phyloP scores from a whole-genome alignment of 352 stramenopile species.

The Phytophthora vignae region DNA sequence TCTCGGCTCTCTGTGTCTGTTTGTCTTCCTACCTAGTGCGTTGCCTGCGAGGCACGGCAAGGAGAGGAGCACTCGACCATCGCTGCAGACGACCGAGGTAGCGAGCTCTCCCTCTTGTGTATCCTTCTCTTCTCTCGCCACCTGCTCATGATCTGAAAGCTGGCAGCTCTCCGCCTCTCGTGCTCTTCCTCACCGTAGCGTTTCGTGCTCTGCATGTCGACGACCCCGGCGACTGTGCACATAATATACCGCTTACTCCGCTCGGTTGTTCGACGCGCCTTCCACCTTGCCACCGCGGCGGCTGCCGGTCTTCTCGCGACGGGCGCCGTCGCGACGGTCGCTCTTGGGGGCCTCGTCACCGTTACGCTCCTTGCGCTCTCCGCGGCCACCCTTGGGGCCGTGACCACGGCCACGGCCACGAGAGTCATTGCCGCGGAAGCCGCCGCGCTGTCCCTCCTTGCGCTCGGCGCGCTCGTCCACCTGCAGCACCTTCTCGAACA shows the following conservation, averaged over 20 bases:
- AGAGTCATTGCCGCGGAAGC: constrained; percentile 60
- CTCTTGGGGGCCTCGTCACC: constrained; percentile 58
- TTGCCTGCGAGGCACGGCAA: constrained; percentile 23
- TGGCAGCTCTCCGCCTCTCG: constrained; percentile 19
- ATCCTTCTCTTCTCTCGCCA: constrained; percentile 11
- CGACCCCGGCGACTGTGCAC: constrained; percentile 29
- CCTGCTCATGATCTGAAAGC: constrained; percentile 20
- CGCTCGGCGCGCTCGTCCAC: constrained; percentile 79
- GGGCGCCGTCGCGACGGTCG: constrained; percentile 47
- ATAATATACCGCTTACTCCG: constrained; percentile 58
- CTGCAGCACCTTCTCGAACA: constrained; percentile 79
- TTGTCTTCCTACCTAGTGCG: constrained; percentile 44
- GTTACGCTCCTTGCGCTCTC: constrained; percentile 77
- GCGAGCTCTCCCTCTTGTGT: constrained; percentile 13
- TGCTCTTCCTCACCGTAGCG: constrained; percentile 9
- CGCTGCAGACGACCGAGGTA: constrained; percentile 15
- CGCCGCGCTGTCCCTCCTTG: constrained; percentile 71
- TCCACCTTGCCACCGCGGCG: constrained; percentile 78
- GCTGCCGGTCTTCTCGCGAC: constrained; percentile 67
- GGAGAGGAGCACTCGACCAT: constrained; percentile 15
- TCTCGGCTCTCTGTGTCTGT: constrained; percentile 38
- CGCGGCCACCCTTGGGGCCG: constrained; percentile 56
- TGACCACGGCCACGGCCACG: constrained; percentile 60
- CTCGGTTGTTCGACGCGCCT: constrained; percentile 44
- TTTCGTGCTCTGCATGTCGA: constrained; percentile 18